Evolutionary conservation across 2,329 filamentous ascomycete genomes (phyloP).

Genomic region (Drechslera avenae): DNA sequence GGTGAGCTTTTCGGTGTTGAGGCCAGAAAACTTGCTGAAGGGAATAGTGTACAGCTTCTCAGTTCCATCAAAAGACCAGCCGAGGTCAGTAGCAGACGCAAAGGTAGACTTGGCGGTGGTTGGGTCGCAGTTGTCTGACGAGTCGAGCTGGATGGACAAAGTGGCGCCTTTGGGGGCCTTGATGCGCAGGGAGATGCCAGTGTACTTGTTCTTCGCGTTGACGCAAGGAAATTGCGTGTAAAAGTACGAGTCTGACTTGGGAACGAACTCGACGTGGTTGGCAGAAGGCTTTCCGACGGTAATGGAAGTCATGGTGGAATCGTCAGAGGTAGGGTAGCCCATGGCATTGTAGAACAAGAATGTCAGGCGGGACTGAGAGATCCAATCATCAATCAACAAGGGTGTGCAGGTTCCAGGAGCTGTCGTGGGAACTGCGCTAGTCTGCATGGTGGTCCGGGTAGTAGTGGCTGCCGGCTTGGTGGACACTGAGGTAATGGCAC

Average conservation of each 20-base stretch:
- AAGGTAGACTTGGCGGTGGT: constrained; percentile 42
- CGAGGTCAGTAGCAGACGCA: constrained; percentile 56
- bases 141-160: constrained; percentile 59
- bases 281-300: constrained; percentile 54
- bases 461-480: not conserved
- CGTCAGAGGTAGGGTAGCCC: constrained; percentile 61
- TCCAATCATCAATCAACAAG: constrained; percentile 64
- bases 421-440: constrained; percentile 8
- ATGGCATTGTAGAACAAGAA: constrained; percentile 67
- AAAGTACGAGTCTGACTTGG: constrained; percentile 59
- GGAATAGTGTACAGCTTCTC: constrained; percentile 65
- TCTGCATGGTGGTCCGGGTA: constrained; percentile 6
- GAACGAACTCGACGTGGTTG: constrained; percentile 60
- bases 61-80: constrained; percentile 65
- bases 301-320: constrained; percentile 62
- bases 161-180: constrained; percentile 59
- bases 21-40: constrained; percentile 57
- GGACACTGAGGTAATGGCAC: constrained; percentile 1
- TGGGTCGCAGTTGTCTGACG: constrained; percentile 54
- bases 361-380: constrained; percentile 65
- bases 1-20: constrained; percentile 60
- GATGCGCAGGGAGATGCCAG: constrained; percentile 62
- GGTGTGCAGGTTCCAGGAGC: constrained; percentile 49
- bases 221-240: constrained; percentile 63
- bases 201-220: constrained; percentile 57